Conservation (phyloP, 1,139 yeast genomes). For the Hemisphaericaspora subhashii region DNA sequence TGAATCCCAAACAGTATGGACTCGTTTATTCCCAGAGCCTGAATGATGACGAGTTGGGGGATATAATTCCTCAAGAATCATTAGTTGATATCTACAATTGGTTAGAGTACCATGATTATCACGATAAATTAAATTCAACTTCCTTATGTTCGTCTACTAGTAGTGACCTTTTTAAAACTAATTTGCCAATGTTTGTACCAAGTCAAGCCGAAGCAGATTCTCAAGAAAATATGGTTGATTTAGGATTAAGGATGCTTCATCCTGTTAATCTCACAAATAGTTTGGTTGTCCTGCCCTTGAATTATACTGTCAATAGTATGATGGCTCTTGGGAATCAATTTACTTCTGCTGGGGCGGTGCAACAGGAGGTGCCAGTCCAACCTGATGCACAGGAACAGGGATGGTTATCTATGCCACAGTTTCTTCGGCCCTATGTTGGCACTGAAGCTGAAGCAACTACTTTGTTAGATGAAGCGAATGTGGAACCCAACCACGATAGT, state of each 20-base stretch:
- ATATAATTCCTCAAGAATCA: conserved; percentile 14
- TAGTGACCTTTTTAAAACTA: conserved; percentile 23
- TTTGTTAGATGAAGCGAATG: not conserved
- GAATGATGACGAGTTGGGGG: conserved; percentile 5
- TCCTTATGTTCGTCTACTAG: conserved; percentile 15
- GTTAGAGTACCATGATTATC: conserved; percentile 36
- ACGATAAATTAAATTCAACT: conserved; percentile 25
- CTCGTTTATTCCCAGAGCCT: conserved; percentile 23
- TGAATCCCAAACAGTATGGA: conserved; percentile 35
- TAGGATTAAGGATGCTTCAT: conserved; percentile 21
- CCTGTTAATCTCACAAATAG: conserved; percentile 39
- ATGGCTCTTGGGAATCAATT: conserved; percentile 18
- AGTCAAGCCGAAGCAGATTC: too few species aligned
- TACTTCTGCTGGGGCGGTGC: not conserved
- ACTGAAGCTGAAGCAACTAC: conserved; percentile 8
- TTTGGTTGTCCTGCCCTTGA: conserved; percentile 41
- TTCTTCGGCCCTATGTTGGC: conserved; percentile 15
- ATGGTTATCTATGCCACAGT: conserved; percentile 30
- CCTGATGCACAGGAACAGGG: conserved; percentile 5
- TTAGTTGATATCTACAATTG: conserved; percentile 31
- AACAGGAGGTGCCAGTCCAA: not conserved
- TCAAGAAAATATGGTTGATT: conserved; percentile 1
- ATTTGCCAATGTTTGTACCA: too few species aligned
- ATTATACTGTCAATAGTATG: conserved; percentile 38
- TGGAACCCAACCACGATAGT: conserved; percentile 1